Evolutionary conservation across 106 monocot genomes (phyloP).

Genomic region (Apostasia shenzhenica): DNA sequence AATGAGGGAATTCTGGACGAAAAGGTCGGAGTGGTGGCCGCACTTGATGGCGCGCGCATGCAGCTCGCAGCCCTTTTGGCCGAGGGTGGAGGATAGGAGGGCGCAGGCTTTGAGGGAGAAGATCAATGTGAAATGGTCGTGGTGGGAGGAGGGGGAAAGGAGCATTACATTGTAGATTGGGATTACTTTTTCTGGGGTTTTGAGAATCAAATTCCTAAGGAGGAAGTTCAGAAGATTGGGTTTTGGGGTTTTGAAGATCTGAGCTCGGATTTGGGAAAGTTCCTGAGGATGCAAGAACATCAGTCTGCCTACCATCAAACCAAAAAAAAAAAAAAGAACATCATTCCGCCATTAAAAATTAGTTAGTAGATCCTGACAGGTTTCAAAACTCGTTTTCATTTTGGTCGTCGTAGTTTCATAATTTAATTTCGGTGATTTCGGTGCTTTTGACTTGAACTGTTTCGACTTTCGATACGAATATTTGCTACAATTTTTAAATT

Average conservation of each 20-base stretch:
- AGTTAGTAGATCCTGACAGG: background rate
- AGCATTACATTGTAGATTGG: conserved; percentile 21
- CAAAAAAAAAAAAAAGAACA: background rate
- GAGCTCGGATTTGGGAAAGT: conserved; percentile 22
- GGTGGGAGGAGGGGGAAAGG: conserved; percentile 5
- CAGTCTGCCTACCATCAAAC: background rate
- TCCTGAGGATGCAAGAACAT: conserved; percentile 5
- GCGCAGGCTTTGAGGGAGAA: conserved; percentile 28
- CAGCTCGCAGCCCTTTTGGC: conserved; percentile 19
- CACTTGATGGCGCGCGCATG: conserved; percentile 30
- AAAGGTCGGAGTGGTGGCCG: conserved; percentile 34
- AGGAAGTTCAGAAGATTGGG: conserved; percentile 19
- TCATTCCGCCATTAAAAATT: background rate
- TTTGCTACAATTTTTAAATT: too few species aligned
- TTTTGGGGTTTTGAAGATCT: conserved; percentile 14
- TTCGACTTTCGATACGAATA: too few species aligned
- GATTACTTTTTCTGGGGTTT: conserved; percentile 14
- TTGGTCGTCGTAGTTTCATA: too few species aligned
- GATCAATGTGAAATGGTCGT: conserved; percentile 33
- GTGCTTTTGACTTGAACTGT: too few species aligned
- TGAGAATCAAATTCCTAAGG: conserved; percentile 10
- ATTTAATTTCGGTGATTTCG: too few species aligned
- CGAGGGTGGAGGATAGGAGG: conserved; percentile 6
- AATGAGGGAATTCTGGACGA: conserved; percentile 34
- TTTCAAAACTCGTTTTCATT: too few species aligned